Conservation (phyloP, 495 filamentous ascomycete species). For the Mycothermus thermophilus region DNA sequence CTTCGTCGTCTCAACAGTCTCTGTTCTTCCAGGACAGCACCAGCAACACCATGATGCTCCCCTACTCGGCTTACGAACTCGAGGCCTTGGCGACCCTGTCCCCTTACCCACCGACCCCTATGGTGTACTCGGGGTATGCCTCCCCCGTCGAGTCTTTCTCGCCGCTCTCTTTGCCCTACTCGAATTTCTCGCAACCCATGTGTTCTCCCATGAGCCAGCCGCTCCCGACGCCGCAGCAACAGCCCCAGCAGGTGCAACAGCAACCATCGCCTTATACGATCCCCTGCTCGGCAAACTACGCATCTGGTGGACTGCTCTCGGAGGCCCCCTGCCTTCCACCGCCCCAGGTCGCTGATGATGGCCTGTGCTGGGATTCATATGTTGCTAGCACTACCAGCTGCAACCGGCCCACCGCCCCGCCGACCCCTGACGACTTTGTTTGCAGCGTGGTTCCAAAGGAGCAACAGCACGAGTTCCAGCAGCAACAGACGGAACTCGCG, state of each 20-base stretch:
- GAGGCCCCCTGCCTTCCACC: constrained; percentile 9
- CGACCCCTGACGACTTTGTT: constrained; percentile 45
- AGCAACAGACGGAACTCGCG: not conserved
- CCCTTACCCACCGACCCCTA: constrained; percentile 29
- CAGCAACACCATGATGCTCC: constrained; percentile 19
- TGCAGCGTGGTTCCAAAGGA: constrained; percentile 29
- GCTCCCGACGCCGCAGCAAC: constrained; percentile 5
- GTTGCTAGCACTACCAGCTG: constrained; percentile 19
- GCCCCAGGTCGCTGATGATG: constrained; percentile 7
- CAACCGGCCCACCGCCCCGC: constrained; percentile 34
- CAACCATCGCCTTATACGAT: constrained; percentile 1
- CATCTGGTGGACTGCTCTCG: not conserved
- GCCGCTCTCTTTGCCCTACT: constrained; percentile 26
- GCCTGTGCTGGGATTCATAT: constrained; percentile 29
- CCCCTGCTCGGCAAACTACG: not conserved
- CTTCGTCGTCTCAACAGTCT: constrained; percentile 26
- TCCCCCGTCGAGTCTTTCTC: constrained; percentile 30
- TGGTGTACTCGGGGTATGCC: constrained; percentile 32
- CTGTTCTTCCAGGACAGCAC: constrained; percentile 14
- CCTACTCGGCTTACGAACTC: constrained; percentile 21
- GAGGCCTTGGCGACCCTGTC: constrained; percentile 23
- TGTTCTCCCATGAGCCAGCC: constrained; percentile 8
- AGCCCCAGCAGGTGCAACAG: not conserved
- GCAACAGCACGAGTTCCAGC: not conserved
- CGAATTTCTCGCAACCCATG: constrained; percentile 11